A percentile compares a stretch with the other conserved stretches of the same genome.
phyloP scores from a whole-genome alignment of 2,329 filamentous ascomycete species.

The Microcyclospora pomicola region DNA sequence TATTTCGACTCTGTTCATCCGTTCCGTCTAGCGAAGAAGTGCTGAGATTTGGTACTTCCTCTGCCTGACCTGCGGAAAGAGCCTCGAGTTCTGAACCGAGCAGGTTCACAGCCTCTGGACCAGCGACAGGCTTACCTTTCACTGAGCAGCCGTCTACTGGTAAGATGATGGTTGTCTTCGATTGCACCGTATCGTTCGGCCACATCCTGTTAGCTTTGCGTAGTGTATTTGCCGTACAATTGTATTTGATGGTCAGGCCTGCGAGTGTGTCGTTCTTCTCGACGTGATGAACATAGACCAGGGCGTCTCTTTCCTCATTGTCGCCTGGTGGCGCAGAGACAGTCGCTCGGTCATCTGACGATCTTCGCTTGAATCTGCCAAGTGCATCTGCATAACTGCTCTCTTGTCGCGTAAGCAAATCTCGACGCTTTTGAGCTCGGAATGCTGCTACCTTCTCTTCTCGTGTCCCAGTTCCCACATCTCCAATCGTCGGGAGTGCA shows the following conservation, averaged over 20 bases:
- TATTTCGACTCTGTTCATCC: constrained; percentile 18
- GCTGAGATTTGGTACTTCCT: constrained; percentile 21
- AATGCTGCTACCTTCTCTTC: constrained; percentile 34
- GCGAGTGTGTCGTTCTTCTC: constrained; percentile 74
- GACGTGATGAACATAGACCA: constrained; percentile 86
- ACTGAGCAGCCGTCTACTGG: constrained; percentile 82
- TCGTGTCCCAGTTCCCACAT: constrained; percentile 31
- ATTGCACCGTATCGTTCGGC: constrained; percentile 84
- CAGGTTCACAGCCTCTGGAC: constrained; percentile 17
- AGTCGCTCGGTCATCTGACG: constrained; percentile 47
- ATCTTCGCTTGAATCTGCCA: constrained; percentile 48
- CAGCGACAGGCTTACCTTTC: constrained; percentile 50
- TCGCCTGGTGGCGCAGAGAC: constrained; percentile 38
- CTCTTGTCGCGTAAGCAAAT: constrained; percentile 27
- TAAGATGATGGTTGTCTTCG: constrained; percentile 64
- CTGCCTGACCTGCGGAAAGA: constrained; percentile 16
- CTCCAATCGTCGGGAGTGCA: constrained; percentile 20
- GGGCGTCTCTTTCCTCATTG: constrained; percentile 54
- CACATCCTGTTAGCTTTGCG: constrained; percentile 85
- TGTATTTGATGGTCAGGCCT: constrained; percentile 79
- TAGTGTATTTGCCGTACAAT: constrained; percentile 70
- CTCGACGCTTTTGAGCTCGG: constrained; percentile 36
- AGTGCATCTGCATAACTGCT: constrained; percentile 30
- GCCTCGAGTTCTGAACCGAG: constrained; percentile 17
- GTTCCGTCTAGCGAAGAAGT: neutral